Evolutionary conservation across 495 filamentous ascomycete genomes (phyloP), one percentile per base, ranked within the genome.

Genomic region (Penicillium subrubescens): DNA sequence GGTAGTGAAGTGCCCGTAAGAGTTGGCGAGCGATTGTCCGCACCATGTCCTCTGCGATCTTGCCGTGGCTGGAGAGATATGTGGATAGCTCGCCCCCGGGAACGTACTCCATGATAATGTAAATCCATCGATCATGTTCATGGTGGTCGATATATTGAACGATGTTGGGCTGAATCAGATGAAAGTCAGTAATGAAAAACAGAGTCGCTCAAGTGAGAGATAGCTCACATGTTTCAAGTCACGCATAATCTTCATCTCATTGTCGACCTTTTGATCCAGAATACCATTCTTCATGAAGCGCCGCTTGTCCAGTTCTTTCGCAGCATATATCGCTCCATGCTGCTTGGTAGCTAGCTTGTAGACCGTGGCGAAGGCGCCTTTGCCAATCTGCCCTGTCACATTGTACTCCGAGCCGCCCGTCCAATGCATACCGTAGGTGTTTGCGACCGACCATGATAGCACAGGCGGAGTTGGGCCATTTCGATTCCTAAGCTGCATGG

Each of bases 31-130:
- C 84, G 68, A 97, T 91, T 5, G 77, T 80, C 69, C 88, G 85
- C 12, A 87, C 90, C 73, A 88, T 82, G 7, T 77, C 72, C 72
- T 99, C 96, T 0, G 80, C 72, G 55, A 97, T 85, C 2, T 80
- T 77, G 1, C 85, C 84, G 39, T 87, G 68, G 1, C 81, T 77
- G 21, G 80, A 73, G 25, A 97, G 81, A 62, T 91, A 88, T 31
- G 83, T 85, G 15, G 88, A 89, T n/a, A 99, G 79, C 72, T 98
- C 95, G 29, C 95, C 95, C 34, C 84, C 84, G 27, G 86, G 84
- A n/a, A 98, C 86, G 71, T 85, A 96, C 69, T 99, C 95, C 96
- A 99, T 97, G 73, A 97, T 90, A 73, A 98, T 96, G 70, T 96
- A 94, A 15, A 97, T 84, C 70, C 92, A 86, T 27, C 88, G 79